Percentiles rank a stretch among this genome's conserved stretches.
These are phyloP conservation scores for Pseudogymnoascus sp. DNA, from an alignment of 2,329 filamentous ascomycete genomes.

Conservation along the genomic window DNA sequence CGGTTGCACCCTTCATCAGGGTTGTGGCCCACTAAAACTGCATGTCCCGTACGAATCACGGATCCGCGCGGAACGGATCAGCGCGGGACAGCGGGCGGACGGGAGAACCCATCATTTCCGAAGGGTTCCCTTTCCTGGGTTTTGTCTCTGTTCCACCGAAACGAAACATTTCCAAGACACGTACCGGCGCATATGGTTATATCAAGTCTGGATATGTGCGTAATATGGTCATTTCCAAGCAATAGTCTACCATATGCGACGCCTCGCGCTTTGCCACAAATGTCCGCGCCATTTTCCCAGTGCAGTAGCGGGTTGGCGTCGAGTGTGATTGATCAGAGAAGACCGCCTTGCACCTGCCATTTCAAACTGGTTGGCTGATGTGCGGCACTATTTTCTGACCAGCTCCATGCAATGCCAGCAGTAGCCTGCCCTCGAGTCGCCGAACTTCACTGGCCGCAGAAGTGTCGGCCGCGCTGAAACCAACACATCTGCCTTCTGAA, in stretches of 20 bases:
- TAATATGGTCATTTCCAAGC: conserved; percentile 1
- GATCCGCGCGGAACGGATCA: conserved; percentile 8
- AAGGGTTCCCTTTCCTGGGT: background rate
- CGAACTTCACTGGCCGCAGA: conserved; percentile 1
- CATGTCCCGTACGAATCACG: conserved; percentile 7
- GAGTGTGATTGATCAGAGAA: conserved; percentile 4
- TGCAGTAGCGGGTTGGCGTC: background rate
- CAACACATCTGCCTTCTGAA: conserved; percentile 6
- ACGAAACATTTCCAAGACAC: conserved; percentile 6
- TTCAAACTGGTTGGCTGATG: conserved; percentile 2
- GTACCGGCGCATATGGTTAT: background rate
- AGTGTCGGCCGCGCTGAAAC: background rate
- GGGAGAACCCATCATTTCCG: conserved; percentile 3
- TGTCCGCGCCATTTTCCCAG: background rate
- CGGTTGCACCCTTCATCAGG: conserved; percentile 1
- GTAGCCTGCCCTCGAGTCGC: background rate
- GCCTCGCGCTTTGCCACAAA: background rate
- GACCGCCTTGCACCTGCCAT: background rate
- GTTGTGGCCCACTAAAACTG: conserved; percentile 1
- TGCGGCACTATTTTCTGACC: background rate
- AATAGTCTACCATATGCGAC: background rate
- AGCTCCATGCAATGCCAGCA: conserved; percentile 7
- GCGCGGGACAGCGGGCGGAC: conserved; percentile 6
- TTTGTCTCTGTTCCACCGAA: background rate
- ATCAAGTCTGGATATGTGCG: background rate